Conservation (phyloP, 164 flowering plant genomes). For the Hamamelis virginiana region DNA sequence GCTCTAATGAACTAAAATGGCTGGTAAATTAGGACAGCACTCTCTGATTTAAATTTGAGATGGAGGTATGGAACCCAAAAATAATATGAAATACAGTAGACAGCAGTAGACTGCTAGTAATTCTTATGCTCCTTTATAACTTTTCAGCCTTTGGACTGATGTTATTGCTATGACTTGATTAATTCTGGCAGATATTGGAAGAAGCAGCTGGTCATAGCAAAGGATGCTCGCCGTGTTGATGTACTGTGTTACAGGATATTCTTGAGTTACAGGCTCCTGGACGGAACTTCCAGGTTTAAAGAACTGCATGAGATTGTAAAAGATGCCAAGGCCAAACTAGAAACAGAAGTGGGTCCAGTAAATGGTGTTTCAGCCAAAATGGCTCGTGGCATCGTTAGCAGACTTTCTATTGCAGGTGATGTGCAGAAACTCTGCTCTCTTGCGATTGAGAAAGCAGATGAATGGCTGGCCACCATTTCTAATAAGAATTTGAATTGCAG, state of each 20-base stretch:
- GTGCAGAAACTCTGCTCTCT: conserved; percentile 82
- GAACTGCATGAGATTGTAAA: conserved; percentile 65
- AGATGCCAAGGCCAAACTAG: conserved; percentile 79
- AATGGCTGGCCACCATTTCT: conserved; percentile 47
- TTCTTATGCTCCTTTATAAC: neutral
- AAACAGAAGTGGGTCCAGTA: conserved; percentile 85
- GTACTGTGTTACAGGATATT: conserved; percentile 82
- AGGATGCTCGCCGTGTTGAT: conserved; percentile 93
- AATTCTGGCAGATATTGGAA: conserved; percentile 70
- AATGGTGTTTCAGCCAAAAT: conserved; percentile 76
- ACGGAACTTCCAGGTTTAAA: conserved; percentile 80
- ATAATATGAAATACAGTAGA: neutral
- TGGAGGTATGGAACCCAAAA: neutral
- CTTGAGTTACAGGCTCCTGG: conserved; percentile 80
- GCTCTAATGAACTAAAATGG: neutral
- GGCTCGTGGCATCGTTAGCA: conserved; percentile 93
- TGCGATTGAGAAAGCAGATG: conserved; percentile 83
- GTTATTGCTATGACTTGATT: conserved; percentile 10
- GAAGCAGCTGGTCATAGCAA: conserved; percentile 82
- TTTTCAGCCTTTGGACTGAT: conserved; percentile 12
- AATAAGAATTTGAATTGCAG: conserved; percentile 27
- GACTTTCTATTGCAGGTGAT: conserved; percentile 76
- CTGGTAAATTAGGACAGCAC: neutral
- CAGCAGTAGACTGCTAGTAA: neutral
- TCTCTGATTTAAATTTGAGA: neutral